These are phyloP conservation scores for Teratosphaeria viscida DNA, from an alignment of 2,329 filamentous ascomycete species.

Conservation along the genomic window DNA sequence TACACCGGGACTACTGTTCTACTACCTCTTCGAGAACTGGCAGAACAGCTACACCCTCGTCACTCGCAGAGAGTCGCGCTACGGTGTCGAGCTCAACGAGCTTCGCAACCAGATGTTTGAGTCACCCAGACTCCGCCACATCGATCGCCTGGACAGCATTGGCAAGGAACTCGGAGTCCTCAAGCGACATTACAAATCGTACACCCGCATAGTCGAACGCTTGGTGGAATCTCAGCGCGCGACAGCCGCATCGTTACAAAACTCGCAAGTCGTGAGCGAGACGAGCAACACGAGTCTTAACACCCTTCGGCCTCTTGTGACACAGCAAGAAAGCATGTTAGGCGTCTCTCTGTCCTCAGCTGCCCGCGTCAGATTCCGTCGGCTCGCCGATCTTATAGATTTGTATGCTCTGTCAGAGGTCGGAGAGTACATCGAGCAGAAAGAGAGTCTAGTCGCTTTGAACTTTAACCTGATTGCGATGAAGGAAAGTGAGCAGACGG, in stretches of 20 bases:
- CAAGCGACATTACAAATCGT: slow-evolving; percentile 50
- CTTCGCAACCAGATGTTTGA: slow-evolving; percentile 46
- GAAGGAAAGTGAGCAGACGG: slow-evolving; percentile 62
- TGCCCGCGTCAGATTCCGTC: slow-evolving; percentile 48
- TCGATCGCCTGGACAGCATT: slow-evolving; percentile 47
- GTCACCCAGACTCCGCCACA: slow-evolving; percentile 34
- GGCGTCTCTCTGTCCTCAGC: slow-evolving; percentile 38
- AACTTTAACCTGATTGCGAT: slow-evolving; percentile 71
- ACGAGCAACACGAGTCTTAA: slow-evolving; percentile 11
- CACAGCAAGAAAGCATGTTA: slow-evolving; percentile 27
- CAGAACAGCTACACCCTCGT: slow-evolving; percentile 49
- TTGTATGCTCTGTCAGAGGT: slow-evolving; percentile 53
- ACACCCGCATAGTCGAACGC: slow-evolving; percentile 50
- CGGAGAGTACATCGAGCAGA: slow-evolving; percentile 55
- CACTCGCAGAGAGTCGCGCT: slow-evolving; percentile 37
- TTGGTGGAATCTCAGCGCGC: slow-evolving; percentile 40
- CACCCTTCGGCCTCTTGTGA: slow-evolving; percentile 17
- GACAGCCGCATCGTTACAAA: slow-evolving; percentile 34
- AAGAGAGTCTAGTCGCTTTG: slow-evolving; percentile 59
- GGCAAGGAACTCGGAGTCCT: slow-evolving; percentile 51
- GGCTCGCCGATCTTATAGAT: slow-evolving; percentile 48
- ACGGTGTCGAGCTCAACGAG: slow-evolving; percentile 34
- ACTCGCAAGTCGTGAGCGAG: slow-evolving; percentile 28
- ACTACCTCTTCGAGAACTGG: slow-evolving; percentile 59
- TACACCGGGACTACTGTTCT: slow-evolving; percentile 51